A percentile compares a stretch with the other conserved stretches of the same genome.
Evolutionary conservation across 768 basidiomycete genomes (phyloP).

Genomic region (Russula emetica): DNA sequence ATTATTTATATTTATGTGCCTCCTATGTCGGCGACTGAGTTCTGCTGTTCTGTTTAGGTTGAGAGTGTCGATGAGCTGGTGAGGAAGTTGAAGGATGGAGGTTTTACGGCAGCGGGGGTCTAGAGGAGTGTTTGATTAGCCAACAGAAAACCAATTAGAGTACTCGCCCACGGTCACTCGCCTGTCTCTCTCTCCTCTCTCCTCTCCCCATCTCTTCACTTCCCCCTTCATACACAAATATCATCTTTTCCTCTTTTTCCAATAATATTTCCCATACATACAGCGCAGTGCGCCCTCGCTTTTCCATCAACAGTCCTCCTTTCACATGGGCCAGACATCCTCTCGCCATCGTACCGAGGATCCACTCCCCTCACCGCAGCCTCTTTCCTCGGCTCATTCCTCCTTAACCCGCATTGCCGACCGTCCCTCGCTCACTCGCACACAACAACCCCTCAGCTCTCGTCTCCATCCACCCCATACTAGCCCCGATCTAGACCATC

Average conservation of each 20-base stretch:
- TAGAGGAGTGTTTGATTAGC: background rate
- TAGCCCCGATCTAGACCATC: slow-evolving; percentile 22
- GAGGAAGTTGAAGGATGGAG: slow-evolving; percentile 84
- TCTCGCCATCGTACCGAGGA: slow-evolving; percentile 21
- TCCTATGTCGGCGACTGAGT: background rate
- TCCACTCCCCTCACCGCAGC: background rate
- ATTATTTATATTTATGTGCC: background rate
- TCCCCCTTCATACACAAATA: background rate
- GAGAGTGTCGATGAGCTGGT: slow-evolving; percentile 85
- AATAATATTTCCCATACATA: background rate
- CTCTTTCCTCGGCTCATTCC: background rate
- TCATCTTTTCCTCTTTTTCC: no score
- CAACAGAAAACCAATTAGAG: background rate
- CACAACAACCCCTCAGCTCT: background rate
- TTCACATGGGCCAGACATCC: slow-evolving; percentile 14
- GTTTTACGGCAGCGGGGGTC: slow-evolving; percentile 31
- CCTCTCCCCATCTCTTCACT: background rate
- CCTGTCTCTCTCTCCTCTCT: background rate
- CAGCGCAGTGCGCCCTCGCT: background rate
- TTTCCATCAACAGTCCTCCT: background rate
- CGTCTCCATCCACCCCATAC: slow-evolving; percentile 1
- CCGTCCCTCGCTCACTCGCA: background rate
- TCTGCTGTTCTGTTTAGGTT: slow-evolving; percentile 43
- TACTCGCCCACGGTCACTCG: background rate
- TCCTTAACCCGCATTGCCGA: slow-evolving; percentile 10